Conservation (phyloP, 2,329 filamentous ascomycete species). For the Cladosporium velox region DNA sequence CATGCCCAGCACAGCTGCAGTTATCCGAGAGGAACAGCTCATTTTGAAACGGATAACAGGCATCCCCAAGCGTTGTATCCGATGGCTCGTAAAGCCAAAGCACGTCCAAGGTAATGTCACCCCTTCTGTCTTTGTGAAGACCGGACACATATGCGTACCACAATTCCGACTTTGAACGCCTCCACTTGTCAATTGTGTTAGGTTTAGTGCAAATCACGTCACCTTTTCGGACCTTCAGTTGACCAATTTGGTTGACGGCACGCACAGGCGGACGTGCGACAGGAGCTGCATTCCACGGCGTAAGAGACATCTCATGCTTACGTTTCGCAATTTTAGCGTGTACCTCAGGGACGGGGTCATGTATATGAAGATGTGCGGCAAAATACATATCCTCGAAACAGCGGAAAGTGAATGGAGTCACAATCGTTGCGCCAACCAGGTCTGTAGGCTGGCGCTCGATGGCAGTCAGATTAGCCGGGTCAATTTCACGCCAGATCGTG, state of each 20-base stretch:
- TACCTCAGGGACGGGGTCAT: slow-evolving; percentile 27
- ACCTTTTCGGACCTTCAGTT: slow-evolving; percentile 43
- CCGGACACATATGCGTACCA: slow-evolving; percentile 73
- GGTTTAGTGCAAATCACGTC: slow-evolving; percentile 53
- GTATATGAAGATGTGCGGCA: slow-evolving; percentile 49
- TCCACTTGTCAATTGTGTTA: slow-evolving; percentile 58
- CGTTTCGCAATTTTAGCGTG: slow-evolving; percentile 22
- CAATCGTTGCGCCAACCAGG: slow-evolving; percentile 53
- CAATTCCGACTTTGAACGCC: slow-evolving; percentile 44
- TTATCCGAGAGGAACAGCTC: slow-evolving; percentile 78
- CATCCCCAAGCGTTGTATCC: slow-evolving; percentile 69
- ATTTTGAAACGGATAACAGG: slow-evolving; percentile 68
- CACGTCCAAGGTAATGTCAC: slow-evolving; percentile 57
- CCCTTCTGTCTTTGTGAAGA: slow-evolving; percentile 42
- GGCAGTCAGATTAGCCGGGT: slow-evolving; percentile 32
- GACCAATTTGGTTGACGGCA: background rate
- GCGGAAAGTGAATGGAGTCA: slow-evolving; percentile 68
- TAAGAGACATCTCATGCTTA: slow-evolving; percentile 32
- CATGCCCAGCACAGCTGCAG: slow-evolving; percentile 65
- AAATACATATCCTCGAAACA: slow-evolving; percentile 67
- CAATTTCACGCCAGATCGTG: slow-evolving; percentile 43
- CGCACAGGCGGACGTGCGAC: background rate
- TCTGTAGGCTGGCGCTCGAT: slow-evolving; percentile 27
- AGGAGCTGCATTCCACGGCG: slow-evolving; percentile 22
- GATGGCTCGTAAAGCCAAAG: slow-evolving; percentile 73